A percentile compares a stretch with the other conserved stretches of the same genome.
Conservation (phyloP, 345 rosid species). For the Brassica rapa region DNA sequence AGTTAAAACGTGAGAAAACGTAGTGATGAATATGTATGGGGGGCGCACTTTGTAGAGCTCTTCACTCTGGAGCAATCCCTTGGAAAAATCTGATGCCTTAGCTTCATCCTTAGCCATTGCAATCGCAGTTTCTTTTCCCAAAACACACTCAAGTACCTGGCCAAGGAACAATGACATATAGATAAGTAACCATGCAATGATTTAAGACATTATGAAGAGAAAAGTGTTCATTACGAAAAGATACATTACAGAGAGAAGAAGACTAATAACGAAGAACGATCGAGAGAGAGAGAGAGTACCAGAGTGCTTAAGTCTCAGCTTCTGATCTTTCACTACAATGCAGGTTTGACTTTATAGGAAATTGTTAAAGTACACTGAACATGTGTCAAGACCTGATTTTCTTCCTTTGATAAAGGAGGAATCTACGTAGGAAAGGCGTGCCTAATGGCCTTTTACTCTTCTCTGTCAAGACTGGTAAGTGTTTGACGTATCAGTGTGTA, state of each 20-base stretch:
- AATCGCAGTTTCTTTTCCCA: background rate
- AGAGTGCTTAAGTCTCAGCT: background rate
- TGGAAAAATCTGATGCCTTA: slow-evolving; percentile 7
- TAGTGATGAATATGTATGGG: background rate
- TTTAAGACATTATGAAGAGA: background rate
- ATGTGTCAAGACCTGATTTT: background rate
- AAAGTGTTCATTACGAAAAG: background rate
- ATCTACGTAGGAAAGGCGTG: background rate
- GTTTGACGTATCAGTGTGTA: background rate
- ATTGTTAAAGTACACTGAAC: background rate
- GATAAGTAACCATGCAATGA: background rate
- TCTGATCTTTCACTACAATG: background rate
- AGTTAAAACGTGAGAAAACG: background rate
- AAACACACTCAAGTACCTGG: slow-evolving; percentile 9
- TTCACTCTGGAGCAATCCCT: slow-evolving; percentile 53
- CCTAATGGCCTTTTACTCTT: background rate
- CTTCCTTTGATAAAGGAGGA: background rate
- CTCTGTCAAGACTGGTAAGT: background rate
- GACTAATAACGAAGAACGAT: background rate
- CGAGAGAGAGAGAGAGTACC: background rate
- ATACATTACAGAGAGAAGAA: background rate
- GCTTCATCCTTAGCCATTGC: slow-evolving; percentile 40
- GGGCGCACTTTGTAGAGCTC: slow-evolving; percentile 53
- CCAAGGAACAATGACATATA: background rate
- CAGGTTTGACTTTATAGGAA: background rate